Evolutionary conservation across 495 filamentous ascomycete species (phyloP).

Genomic region (Neurospora sp.): DNA sequence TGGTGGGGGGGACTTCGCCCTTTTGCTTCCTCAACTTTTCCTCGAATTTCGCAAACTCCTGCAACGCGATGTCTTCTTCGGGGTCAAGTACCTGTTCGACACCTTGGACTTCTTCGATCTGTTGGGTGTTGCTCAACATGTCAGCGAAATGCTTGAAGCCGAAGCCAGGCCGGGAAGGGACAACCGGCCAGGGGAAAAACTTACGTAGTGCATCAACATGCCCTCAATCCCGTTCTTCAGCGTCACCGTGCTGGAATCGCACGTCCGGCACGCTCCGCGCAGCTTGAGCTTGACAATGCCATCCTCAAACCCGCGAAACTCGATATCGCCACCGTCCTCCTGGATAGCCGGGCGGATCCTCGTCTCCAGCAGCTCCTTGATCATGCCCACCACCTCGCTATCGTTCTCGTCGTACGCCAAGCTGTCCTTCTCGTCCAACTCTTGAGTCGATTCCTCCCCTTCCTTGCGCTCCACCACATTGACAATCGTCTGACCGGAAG

Average conservation of each 20-base stretch:
- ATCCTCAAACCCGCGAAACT: constrained; percentile 79
- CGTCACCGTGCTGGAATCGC: constrained; percentile 91
- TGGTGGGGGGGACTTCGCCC: constrained; percentile 41
- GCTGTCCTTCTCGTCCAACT: constrained; percentile 48
- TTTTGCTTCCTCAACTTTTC: constrained; percentile 81
- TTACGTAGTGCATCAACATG: constrained; percentile 74
- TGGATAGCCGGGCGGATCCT: constrained; percentile 90
- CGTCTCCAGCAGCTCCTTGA: constrained; percentile 96
- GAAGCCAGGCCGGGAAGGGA: not conserved
- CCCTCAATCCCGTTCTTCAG: constrained; percentile 94
- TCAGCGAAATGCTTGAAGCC: not conserved
- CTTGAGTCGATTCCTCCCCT: constrained; percentile 21
- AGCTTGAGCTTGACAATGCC: constrained; percentile 81
- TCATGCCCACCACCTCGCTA: constrained; percentile 90
- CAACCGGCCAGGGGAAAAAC: constrained; percentile 3
- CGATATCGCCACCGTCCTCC: constrained; percentile 96
- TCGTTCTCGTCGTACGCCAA: constrained; percentile 76
- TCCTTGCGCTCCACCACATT: constrained; percentile 53
- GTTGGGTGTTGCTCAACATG: not conserved
- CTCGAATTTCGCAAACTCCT: constrained; percentile 93
- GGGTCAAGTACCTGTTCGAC: constrained; percentile 85
- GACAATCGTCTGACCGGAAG: constrained; percentile 71
- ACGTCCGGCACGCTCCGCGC: constrained; percentile 86
- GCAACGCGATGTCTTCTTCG: constrained; percentile 82
- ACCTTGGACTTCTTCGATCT: constrained; percentile 94